phyloP scores from a whole-genome alignment of 345 rosid genomes.

The Brassica incana region DNA sequence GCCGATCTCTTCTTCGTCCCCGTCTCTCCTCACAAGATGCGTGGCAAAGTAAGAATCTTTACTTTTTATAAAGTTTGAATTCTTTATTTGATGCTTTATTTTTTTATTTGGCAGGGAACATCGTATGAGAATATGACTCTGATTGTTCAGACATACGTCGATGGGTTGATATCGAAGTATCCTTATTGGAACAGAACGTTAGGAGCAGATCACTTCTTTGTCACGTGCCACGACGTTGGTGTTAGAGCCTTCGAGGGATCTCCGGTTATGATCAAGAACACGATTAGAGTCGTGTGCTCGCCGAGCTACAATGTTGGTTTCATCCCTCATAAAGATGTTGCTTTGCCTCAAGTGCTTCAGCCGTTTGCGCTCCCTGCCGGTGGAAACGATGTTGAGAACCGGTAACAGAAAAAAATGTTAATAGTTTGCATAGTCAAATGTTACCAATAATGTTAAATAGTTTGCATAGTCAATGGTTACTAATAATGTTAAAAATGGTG shows the following conservation, averaged over 20 bases:
- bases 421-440: no score
- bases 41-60: slow-evolving; percentile 69
- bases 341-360: slow-evolving; percentile 92
- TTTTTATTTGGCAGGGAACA: slow-evolving; percentile 60
- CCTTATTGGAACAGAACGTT: slow-evolving; percentile 96
- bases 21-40: slow-evolving; percentile 23
- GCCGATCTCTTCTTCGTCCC: slow-evolving; percentile 96
- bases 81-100: neutral
- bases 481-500: neutral
- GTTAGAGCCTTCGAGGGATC: slow-evolving; percentile 91
- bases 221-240: slow-evolving; percentile 95
- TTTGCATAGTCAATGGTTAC: slow-evolving; percentile 15
- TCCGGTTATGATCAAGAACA: slow-evolving; percentile 77
- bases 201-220: slow-evolving; percentile 98
- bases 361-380: slow-evolving; percentile 96
- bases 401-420: slow-evolving; percentile 41
- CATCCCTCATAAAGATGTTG: slow-evolving; percentile 97
- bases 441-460: neutral
- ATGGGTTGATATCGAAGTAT: slow-evolving; percentile 64
- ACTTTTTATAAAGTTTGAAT: neutral
- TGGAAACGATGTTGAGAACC: slow-evolving; percentile 76
- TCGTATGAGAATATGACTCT: slow-evolving; percentile 93
- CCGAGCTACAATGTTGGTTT: slow-evolving; percentile 77
- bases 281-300: slow-evolving; percentile 91
- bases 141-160: slow-evolving; percentile 74